Base-by-base conservation (phyloP, 768 basidiomycete species). In the Kwoniella europaea region DNA sequence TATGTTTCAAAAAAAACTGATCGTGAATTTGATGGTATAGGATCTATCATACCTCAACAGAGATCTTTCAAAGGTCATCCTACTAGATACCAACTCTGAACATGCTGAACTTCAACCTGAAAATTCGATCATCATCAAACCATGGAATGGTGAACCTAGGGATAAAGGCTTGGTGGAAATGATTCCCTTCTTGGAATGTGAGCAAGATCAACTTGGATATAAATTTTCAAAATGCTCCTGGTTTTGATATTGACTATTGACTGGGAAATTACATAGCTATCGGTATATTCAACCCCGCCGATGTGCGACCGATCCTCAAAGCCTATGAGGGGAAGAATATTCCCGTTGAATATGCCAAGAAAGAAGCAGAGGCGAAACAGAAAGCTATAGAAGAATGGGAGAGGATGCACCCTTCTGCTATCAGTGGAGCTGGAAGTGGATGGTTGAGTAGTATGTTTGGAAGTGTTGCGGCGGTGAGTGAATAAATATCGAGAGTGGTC, bases 151-250 rank as follows among this genome's bases (percentile, higher is more conserved):
- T 2, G 88, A 90, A 63, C 85, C 89, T 0, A 84, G 90, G 83
- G 90, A 90, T 82, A 78, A 86, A 73, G 93, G 92, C 0, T 88
- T 98, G 52, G 83, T 98, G 20, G 90, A 90, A n/a, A 88, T 98
- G 87, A 94, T 99, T 74, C 96, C 96, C 0, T 98, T 98, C 90
- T 87, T 99, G 4, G 97, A 98, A 86, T 94, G 94, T 87, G 77
- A 65, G 87, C 85, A n/a, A 18, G 10, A 4, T 52, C 50, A 52
- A 13, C 6, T 20, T 52, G 20, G 12, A 4, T 42, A 12, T 42
- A 59, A 50, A 41, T 71, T 42, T 71, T 41, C 10, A 52, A 3
- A 18, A 52, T 35, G 6, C 35, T 35, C 4, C 35, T 35, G 6
- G 35, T 35, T 7, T 7, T 35, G 35, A 35, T 35, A 35, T 35